Base-by-base conservation (phyloP, 192 early-diverging fungal species). In the Coemansia pectinata region DNA sequence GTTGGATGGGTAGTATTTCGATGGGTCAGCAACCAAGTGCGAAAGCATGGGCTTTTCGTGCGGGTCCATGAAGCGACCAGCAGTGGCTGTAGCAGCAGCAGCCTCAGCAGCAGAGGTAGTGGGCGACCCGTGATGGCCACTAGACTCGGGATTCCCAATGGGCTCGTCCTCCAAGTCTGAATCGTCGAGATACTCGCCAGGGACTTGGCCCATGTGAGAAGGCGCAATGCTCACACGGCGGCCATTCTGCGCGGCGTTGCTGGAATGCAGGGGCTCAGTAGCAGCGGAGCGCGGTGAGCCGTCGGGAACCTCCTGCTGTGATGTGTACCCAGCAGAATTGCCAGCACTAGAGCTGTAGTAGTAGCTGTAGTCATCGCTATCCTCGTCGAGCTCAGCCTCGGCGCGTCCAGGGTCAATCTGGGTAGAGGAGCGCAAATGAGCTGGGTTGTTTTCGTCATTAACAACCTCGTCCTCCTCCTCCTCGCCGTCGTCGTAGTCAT, bases 141-240 rank as follows among this genome's bases (percentile, higher is more conserved):
- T 38, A 36, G 21, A 25, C 19, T 40, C 65, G 23, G 25, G 33
- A 52, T 48, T 40, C 21, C 47, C 33, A 55, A 23, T 33, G n/a
- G 48, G 50, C 12, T 59, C 66, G 38, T 23, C 48, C 21, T 79
- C 69, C 29, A 69, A 66, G 52, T 69, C 69, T 6, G 48, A 55
- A 52, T 73, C 72, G 47, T 63, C 69, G 52, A 74, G 34, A 25
- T 66, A 52, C 50, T 80, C 78, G 62, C 73, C 78, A 1, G 62
- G 41, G 14, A 75, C 74, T 38, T 74, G 72, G 36, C 77, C 67
- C 71, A 78, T 70, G 63, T 63, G 53, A n/a, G 63, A 52, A 10
- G 77, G 71, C 19, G 71, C 77, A 57, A 73, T 60, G 77, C 77
- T 78, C 38, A 78, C 64, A 25, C 77, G 77, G 31, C 77, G 77